These are phyloP conservation scores for Microsporum ferrugineum DNA, from an alignment of 2,329 filamentous ascomycete genomes.

Conservation along the genomic window DNA sequence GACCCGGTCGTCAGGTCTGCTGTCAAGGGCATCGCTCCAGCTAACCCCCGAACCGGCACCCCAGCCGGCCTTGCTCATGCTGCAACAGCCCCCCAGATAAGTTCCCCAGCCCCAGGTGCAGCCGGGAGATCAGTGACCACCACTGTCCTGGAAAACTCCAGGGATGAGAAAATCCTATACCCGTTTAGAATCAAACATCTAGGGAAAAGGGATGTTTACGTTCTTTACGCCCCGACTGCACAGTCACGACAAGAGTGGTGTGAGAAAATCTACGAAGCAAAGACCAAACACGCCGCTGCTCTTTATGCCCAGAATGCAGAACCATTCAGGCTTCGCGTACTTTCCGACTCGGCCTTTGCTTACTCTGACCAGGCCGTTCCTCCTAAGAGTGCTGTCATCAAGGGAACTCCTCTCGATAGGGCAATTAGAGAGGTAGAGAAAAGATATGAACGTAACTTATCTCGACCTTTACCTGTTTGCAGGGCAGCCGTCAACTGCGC, in stretches of 20 bases:
- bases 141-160: conserved; percentile 43
- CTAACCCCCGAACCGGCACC: conserved; percentile 37
- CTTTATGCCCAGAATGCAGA: conserved; percentile 88
- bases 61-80: conserved; percentile 53
- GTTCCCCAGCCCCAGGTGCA: conserved; percentile 33
- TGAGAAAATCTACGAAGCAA: conserved; percentile 84
- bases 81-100: conserved; percentile 55
- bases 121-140: conserved; percentile 36
- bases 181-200: conserved; percentile 95
- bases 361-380: conserved; percentile 39
- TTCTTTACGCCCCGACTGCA: conserved; percentile 68
- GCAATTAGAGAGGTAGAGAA: conserved; percentile 82
- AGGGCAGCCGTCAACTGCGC: conserved; percentile 84
- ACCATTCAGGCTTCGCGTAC: conserved; percentile 80
- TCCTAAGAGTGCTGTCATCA: conserved; percentile 63
- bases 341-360: conserved; percentile 78
- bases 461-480: conserved; percentile 64
- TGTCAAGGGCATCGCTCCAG: conserved; percentile 58
- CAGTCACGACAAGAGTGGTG: conserved; percentile 79
- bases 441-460: conserved; percentile 51
- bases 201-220: conserved; percentile 76
- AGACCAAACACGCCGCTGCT: conserved; percentile 82
- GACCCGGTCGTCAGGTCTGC: conserved; percentile 73
- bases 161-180: conserved; percentile 74
- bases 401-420: conserved; percentile 80